Conservation (phyloP, 805 yeast species). For the Dipodascopsis uninucleata region DNA sequence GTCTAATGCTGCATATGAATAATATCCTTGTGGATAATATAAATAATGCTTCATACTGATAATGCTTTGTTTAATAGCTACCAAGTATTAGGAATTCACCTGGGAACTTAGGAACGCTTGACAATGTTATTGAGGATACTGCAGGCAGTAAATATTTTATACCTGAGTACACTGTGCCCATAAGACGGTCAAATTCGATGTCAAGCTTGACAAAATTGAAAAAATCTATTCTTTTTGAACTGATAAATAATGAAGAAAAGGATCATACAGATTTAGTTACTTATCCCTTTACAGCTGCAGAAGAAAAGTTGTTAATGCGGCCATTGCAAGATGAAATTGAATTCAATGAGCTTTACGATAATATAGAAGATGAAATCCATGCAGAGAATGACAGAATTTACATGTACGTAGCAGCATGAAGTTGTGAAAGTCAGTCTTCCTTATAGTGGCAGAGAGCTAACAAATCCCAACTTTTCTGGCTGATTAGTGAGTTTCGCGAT, state of each 20-base stretch:
- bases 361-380: slow-evolving; percentile 16
- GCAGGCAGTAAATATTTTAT: too few relatives aligned
- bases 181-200: slow-evolving; percentile 23
- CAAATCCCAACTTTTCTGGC: too few relatives aligned
- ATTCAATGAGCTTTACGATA: slow-evolving; percentile 15
- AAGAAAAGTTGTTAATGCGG: slow-evolving; percentile 3
- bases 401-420: slow-evolving; percentile 1
- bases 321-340: slow-evolving; percentile 7
- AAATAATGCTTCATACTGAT: too few relatives aligned
- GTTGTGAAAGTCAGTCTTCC: neutral
- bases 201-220: slow-evolving; percentile 8
- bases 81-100: too few relatives aligned
- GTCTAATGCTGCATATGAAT: too few relatives aligned
- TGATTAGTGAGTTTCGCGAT: slow-evolving; percentile 10
- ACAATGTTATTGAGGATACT: too few relatives aligned
- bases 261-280: neutral
- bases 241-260: neutral
- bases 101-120: too few relatives aligned
- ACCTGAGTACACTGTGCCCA: slow-evolving; percentile 21
- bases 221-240: neutral
- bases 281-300: slow-evolving; percentile 19
- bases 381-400: slow-evolving; percentile 13
- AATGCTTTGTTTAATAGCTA: too few relatives aligned
- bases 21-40: too few relatives aligned
- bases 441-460: slow-evolving; percentile 2